Conservation (phyloP, 1,284 basidiomycete species). For the Cryptococcus sp. region DNA sequence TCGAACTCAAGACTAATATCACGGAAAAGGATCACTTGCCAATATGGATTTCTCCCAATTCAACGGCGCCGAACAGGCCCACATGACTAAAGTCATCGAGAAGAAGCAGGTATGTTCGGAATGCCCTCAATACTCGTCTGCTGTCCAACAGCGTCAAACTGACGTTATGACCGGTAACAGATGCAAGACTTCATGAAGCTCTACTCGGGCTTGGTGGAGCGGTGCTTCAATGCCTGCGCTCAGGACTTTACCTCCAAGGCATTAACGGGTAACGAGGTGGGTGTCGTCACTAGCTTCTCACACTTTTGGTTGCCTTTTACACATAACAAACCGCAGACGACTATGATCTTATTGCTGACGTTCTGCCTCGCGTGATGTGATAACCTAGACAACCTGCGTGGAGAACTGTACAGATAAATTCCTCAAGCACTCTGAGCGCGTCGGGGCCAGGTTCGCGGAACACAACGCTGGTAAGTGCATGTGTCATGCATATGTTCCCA, state of each 20-base stretch:
- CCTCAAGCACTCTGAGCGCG: conserved; percentile 93
- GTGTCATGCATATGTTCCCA: background rate
- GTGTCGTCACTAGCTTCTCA: conserved; percentile 21
- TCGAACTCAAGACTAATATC: too few species aligned
- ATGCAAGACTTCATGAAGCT: conserved; percentile 98
- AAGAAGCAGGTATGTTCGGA: conserved; percentile 75
- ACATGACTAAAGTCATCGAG: conserved; percentile 84
- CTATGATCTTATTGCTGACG: background rate
- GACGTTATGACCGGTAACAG: conserved; percentile 56
- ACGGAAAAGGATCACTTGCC: background rate
- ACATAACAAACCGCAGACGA: background rate
- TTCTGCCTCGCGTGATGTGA: background rate
- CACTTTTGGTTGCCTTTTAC: background rate
- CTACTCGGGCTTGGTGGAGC: conserved; percentile 94
- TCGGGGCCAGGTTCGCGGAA: conserved; percentile 89
- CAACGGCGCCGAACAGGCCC: conserved; percentile 81
- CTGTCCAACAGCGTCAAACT: background rate
- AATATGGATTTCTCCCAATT: conserved; percentile 83
- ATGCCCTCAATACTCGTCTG: background rate
- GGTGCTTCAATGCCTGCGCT: conserved; percentile 91
- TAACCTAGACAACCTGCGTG: conserved; percentile 61
- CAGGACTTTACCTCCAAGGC: conserved; percentile 97
- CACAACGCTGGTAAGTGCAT: conserved; percentile 73
- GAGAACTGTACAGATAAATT: conserved; percentile 83
- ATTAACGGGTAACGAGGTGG: conserved; percentile 87